phyloP scores from a whole-genome alignment of 2,329 filamentous ascomycete species.

The Colletotrichum incanum region DNA sequence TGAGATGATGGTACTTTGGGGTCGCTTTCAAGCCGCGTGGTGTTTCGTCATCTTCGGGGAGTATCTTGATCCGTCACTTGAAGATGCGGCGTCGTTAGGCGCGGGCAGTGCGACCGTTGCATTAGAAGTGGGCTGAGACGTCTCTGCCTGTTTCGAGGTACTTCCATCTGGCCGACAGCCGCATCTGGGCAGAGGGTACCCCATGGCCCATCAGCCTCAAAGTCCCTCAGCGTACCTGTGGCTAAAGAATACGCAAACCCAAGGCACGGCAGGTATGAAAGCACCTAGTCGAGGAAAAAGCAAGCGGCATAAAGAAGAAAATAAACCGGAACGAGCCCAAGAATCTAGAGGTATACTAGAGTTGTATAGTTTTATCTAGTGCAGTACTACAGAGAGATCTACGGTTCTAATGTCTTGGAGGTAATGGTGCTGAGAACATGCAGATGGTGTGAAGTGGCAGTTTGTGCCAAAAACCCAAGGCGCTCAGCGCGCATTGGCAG shows the following conservation, averaged over 20 bases:
- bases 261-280: not conserved
- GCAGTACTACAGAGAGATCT: constrained; percentile 18
- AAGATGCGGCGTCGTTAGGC: constrained; percentile 34
- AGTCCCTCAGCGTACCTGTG: constrained; percentile 24
- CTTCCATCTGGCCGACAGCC: constrained; percentile 14
- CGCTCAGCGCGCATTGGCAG: not conserved
- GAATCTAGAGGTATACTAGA: not conserved
- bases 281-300: not conserved
- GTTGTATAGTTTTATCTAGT: not conserved
- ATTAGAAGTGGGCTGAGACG: constrained; percentile 22
- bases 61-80: constrained; percentile 15
- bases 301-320: not conserved
- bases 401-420: constrained; percentile 20
- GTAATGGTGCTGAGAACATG: constrained; percentile 22
- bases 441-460: constrained; percentile 23
- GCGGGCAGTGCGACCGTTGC: constrained; percentile 34
- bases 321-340: constrained; percentile 21
- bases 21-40: constrained; percentile 41
- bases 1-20: constrained; percentile 35
- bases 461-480: not conserved
- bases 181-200: not conserved
- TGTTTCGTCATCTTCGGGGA: constrained; percentile 42
- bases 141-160: constrained; percentile 26
- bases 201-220: not conserved
- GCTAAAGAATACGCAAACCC: constrained; percentile 16